A percentile compares a stretch with the other conserved stretches of the same genome.
phyloP scores from a whole-genome alignment of 1,284 basidiomycete species.

The Tilletia indica region DNA sequence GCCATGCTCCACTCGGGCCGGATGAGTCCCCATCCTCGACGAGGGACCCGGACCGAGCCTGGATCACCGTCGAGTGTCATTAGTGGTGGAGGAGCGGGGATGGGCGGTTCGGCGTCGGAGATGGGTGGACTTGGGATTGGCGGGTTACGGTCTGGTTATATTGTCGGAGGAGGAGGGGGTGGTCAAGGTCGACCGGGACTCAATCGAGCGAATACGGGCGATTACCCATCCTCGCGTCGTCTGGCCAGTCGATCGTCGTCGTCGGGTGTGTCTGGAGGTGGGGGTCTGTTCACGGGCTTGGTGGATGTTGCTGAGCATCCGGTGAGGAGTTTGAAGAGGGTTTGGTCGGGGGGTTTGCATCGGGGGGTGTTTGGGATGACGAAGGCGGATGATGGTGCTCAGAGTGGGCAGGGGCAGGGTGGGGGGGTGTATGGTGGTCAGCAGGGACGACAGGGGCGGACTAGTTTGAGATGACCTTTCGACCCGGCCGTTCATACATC shows the following conservation, averaged over 20 bases:
- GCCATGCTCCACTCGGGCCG: conserved; percentile 2
- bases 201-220: neutral
- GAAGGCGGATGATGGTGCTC: conserved; percentile 29
- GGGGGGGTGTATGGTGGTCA: too few species aligned
- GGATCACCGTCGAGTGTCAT: neutral
- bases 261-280: neutral
- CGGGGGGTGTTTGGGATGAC: conserved; percentile 37
- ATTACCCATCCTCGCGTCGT: neutral
- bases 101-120: neutral
- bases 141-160: neutral
- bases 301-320: conserved; percentile 43
- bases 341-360: conserved; percentile 37
- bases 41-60: neutral
- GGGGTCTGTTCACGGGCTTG: conserved; percentile 29
- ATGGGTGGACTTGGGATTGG: neutral
- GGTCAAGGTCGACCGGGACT: neutral
- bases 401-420: neutral
- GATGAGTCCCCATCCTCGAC: conserved; percentile 4
- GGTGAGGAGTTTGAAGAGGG: conserved; percentile 37
- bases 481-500: too few species aligned
- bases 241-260: conserved; percentile 17
- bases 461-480: neutral
- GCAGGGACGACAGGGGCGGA: neutral
- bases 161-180: neutral
- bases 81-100: neutral